Base-by-base conservation (phyloP, 139 green algal species). In the Nannochloris sp. region DNA sequence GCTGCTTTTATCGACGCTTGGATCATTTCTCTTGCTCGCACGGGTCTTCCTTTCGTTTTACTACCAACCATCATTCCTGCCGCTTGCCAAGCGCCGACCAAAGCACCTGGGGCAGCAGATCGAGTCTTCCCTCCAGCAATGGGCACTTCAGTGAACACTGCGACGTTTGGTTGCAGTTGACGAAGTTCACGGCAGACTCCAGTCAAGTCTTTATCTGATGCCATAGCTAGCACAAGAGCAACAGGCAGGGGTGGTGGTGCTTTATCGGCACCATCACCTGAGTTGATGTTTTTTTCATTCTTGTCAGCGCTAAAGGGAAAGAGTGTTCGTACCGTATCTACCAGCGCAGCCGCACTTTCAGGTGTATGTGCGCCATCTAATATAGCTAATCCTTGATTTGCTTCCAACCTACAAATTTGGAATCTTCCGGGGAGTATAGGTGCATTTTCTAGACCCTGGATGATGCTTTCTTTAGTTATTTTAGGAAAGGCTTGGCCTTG, bases 321-420 rank as follows among this genome's bases (percentile, higher is more conserved):
- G 0, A 62, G 64, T 1, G 39, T 24, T 3, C 72, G 58, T 32
- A 89, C 54, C 24, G 81, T 79, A 14, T 58, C 39, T 0, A 67
- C 71, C 54, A 95, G 73, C 4, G 80, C 83, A 8, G 47, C 39
- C 1, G 85, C 82, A 8, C 85, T 89, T 30, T 85, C 82, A 0
- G 59, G 54, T 0, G 85, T 93, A 73, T 95, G 89, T 0, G 87
- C 87, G 0, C 85, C 87, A 70, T 95, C 89, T 34, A 92, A 57
- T 55, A 95, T 80, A 19, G 90, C 31, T 45, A 25, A 32, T 2
- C 37, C 46, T n/a, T 19, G 34, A 37, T 45, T 45, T 14, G 24
- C 25, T 4, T 62, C 38, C 15, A 53, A 42, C n/a, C 54, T 32
- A 23, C 62, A 32, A 36, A 92, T 70, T 77, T 95, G 86, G 37